phyloP scores from a whole-genome alignment of 2,329 filamentous ascomycete genomes.

The Pyricularia sp. region DNA sequence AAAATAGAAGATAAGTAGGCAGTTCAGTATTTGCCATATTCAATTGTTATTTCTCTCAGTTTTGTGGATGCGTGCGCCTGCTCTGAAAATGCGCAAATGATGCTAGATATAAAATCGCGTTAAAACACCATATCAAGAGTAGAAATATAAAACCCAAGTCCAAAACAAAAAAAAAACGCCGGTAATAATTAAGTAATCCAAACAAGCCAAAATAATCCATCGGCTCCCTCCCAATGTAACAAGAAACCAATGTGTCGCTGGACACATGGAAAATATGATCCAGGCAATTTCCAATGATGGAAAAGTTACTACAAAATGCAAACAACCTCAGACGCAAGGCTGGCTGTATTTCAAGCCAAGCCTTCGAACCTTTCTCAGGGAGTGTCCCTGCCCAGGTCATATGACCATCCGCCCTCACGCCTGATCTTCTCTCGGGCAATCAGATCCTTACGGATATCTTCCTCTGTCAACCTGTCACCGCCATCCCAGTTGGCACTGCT shows the following conservation, averaged over 20 bases:
- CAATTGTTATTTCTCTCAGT: not conserved
- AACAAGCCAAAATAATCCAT: not conserved
- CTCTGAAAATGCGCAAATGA: not conserved
- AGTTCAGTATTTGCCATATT: not conserved
- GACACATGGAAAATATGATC: no score
- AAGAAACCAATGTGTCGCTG: no score
- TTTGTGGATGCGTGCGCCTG: not conserved
- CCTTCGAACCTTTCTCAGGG: not conserved
- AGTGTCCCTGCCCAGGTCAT: constrained; percentile 40
- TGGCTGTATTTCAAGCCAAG: not conserved
- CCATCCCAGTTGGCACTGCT: constrained; percentile 93
- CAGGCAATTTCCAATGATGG: not conserved
- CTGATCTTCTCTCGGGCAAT: constrained; percentile 71
- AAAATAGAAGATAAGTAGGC: not conserved
- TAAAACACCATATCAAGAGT: not conserved
- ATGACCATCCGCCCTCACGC: constrained; percentile 79
- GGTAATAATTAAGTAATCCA: not conserved
- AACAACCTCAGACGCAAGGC: not conserved
- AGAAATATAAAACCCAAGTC: not conserved
- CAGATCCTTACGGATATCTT: constrained; percentile 74
- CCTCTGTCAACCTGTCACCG: constrained; percentile 73
- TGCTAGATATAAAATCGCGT: not conserved
- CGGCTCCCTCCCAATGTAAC: not conserved
- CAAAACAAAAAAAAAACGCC: not conserved
- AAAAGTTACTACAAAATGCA: not conserved